Percentiles rank a stretch among this genome's conserved stretches.
Evolutionary conservation across 2,329 filamentous ascomycete genomes (phyloP).

Genomic region (Fusarium kyushuense): DNA sequence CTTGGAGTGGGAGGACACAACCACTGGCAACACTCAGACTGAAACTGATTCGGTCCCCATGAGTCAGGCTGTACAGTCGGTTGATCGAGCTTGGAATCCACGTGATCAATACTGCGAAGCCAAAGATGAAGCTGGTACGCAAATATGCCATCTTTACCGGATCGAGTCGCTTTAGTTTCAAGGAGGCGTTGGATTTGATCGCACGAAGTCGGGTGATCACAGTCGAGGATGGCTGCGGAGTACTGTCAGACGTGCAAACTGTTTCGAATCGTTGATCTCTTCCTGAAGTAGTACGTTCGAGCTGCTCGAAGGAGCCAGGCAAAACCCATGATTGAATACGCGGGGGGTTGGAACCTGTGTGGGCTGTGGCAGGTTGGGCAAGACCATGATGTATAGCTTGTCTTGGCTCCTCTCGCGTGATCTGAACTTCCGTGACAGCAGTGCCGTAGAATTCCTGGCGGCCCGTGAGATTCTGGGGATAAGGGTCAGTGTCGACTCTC

Average conservation of each 20-base stretch:
- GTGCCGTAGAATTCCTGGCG: conserved; percentile 58
- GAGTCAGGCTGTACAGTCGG: conserved; percentile 74
- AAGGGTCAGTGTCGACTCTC: conserved; percentile 29
- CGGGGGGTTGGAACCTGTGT: conserved; percentile 31
- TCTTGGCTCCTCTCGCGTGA: conserved; percentile 52
- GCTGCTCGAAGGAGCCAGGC: conserved; percentile 30
- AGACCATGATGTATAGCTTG: conserved; percentile 11
- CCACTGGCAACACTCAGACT: conserved; percentile 76
- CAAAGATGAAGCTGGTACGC: conserved; percentile 71
- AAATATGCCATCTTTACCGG: conserved; percentile 71
- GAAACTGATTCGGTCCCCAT: conserved; percentile 65
- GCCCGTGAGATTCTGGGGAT: conserved; percentile 45
- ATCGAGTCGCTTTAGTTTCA: conserved; percentile 56
- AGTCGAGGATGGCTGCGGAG: conserved; percentile 17
- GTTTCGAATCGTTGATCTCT: conserved; percentile 48
- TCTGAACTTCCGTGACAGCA: conserved; percentile 63
- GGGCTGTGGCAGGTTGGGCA: conserved; percentile 27
- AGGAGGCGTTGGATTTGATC: conserved; percentile 48
- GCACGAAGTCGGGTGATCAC: conserved; percentile 43
- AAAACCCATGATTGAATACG: conserved; percentile 46
- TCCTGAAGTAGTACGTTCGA: conserved; percentile 23
- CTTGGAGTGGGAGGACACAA: conserved; percentile 80
- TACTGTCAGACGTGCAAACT: conserved; percentile 47
- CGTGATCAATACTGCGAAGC: conserved; percentile 68
- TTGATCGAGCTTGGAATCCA: conserved; percentile 78